phyloP scores from a whole-genome alignment of 306 rosid genomes.

The Castanospermum australe region DNA sequence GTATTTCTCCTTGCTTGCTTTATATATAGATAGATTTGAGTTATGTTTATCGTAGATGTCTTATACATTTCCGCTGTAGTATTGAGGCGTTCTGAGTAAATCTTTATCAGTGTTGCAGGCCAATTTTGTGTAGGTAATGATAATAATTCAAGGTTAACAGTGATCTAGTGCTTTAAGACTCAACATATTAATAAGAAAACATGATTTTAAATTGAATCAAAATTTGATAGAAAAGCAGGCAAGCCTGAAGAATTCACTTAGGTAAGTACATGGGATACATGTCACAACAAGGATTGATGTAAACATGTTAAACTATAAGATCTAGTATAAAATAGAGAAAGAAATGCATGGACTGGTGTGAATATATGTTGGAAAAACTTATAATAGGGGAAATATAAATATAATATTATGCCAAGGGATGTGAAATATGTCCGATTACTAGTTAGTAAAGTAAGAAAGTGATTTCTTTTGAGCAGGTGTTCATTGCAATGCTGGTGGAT shows the following conservation, averaged over 20 bases:
- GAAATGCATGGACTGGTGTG: constrained; percentile 7
- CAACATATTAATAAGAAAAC: neutral
- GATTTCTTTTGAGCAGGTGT: constrained; percentile 65
- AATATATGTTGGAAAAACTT: neutral
- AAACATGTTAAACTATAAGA: neutral
- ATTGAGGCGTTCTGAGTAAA: constrained; percentile 16
- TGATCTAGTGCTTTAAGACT: neutral
- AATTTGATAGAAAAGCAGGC: neutral
- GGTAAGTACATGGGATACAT: neutral
- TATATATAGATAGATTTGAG: neutral
- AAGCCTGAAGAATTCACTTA: constrained; percentile 1
- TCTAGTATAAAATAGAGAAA: constrained; percentile 2
- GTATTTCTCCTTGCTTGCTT: constrained; percentile 29
- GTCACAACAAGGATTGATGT: neutral
- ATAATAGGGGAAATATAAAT: neutral
- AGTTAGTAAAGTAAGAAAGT: constrained; percentile 36
- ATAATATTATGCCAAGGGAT: constrained; percentile 17
- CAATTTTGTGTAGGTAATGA: constrained; percentile 17
- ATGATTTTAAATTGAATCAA: constrained; percentile 4
- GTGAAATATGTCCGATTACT: constrained; percentile 20
- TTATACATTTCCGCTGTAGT: neutral
- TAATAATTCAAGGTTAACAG: neutral
- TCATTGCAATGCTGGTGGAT: constrained; percentile 86
- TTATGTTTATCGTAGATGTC: constrained; percentile 8
- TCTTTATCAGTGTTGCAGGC: neutral